These are phyloP conservation scores for Boletus barrowsii DNA, from an alignment of 768 basidiomycete species.

Conservation along the genomic window DNA sequence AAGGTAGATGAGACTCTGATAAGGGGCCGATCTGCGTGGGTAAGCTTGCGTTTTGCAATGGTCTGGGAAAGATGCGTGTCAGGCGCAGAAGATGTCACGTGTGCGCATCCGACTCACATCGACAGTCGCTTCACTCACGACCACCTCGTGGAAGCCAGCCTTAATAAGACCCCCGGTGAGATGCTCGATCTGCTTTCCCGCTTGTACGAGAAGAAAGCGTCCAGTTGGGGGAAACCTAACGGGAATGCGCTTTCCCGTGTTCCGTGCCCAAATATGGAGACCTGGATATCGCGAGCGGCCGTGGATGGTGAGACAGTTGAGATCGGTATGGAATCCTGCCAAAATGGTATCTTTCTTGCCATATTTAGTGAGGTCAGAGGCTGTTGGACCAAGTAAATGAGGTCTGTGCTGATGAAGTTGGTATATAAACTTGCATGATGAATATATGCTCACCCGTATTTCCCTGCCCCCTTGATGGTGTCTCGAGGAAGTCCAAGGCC, in stretches of 20 bases:
- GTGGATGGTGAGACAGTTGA: constrained; percentile 92
- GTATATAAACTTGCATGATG: background rate
- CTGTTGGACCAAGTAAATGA: constrained; percentile 90
- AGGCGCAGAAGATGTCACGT: background rate
- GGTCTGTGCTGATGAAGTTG: constrained; percentile 42
- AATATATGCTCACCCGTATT: constrained; percentile 64
- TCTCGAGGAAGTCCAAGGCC: constrained; percentile 72
- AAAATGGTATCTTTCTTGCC: constrained; percentile 78
- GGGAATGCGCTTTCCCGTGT: constrained; percentile 84
- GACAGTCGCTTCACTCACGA: constrained; percentile 79
- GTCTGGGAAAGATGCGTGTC: constrained; percentile 38
- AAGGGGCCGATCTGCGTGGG: constrained; percentile 72
- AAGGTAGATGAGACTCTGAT: constrained; percentile 97
- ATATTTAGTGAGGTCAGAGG: constrained; percentile 83
- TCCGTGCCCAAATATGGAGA: constrained; percentile 92
- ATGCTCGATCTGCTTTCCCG: constrained; percentile 93
- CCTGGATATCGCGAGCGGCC: constrained; percentile 86
- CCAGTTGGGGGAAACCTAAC: constrained; percentile 83
- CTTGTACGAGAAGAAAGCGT: constrained; percentile 85
- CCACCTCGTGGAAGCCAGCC: constrained; percentile 94
- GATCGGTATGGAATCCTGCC: constrained; percentile 92
- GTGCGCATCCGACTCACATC: constrained; percentile 41
- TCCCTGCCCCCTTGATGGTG: constrained; percentile 76
- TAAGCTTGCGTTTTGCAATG: constrained; percentile 55
- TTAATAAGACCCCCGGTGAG: constrained; percentile 80